Conservation (phyloP, 768 basidiomycete species). For the Tricholoma hemisulphureum region DNA sequence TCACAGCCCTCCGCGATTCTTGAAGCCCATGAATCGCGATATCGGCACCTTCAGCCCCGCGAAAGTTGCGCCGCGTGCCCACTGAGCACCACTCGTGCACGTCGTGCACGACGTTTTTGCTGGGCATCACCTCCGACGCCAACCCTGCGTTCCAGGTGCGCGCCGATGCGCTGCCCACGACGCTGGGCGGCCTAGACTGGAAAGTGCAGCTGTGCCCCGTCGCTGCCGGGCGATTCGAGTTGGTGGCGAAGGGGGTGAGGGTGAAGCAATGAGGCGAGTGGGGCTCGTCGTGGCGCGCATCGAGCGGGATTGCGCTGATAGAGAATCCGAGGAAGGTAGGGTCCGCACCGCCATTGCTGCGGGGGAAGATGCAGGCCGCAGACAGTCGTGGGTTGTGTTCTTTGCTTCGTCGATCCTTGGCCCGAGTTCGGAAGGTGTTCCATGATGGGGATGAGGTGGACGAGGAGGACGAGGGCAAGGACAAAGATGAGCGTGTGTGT, state of each 20-base stretch:
- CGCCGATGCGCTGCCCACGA: constrained; percentile 37
- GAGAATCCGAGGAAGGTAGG: constrained; percentile 42
- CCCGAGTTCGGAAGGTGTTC: constrained; percentile 42
- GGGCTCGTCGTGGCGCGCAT: constrained; percentile 67
- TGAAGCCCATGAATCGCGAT: constrained; percentile 81
- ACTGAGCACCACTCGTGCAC: constrained; percentile 83
- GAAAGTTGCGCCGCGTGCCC: constrained; percentile 69
- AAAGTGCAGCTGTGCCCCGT: constrained; percentile 81
- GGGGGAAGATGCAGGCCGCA: constrained; percentile 16
- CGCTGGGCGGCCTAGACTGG: constrained; percentile 83
- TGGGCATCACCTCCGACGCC: constrained; percentile 91
- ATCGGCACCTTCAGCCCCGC: constrained; percentile 44
- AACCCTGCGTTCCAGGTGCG: constrained; percentile 80
- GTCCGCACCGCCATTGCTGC: constrained; percentile 15
- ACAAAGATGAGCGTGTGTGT: constrained; percentile 32
- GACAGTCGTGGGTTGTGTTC: constrained; percentile 40
- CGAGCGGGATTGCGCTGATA: constrained; percentile 55
- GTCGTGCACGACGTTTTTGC: constrained; percentile 76
- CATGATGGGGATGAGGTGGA: constrained; percentile 58
- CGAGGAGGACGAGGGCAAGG: constrained; percentile 26
- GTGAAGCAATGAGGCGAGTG: constrained; percentile 64
- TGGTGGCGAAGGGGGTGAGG: constrained; percentile 50
- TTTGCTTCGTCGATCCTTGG: constrained; percentile 36
- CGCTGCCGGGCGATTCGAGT: constrained; percentile 57
- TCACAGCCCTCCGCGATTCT: constrained; percentile 81